Evolutionary conservation across 257 asterid genomes (phyloP), one percentile per base, ranked within the genome.

Genomic region (Solanum dulcamara): DNA sequence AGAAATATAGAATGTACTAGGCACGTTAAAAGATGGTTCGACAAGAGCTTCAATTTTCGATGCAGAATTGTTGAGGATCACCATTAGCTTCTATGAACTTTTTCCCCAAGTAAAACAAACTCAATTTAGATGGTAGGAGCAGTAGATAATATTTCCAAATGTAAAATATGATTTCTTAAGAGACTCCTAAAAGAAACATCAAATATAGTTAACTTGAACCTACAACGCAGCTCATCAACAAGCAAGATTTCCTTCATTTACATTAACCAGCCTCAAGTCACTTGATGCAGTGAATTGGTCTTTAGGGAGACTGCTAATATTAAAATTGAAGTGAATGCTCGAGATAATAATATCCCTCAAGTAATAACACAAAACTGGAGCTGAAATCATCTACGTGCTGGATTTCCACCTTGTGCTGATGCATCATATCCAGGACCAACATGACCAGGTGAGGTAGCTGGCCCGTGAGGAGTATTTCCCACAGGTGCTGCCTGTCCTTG

Each of bases 401-500:
- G 88, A 75, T 93, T 91, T 84, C 91, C 96, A 64, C 97, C 93
- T 80, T 88, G 90, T 26, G 89, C 62, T 28, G 83, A 85, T 9
- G 83, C 83, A 82, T 93, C 97, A 81, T 90, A 88, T 40, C 92
- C 97, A 18, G 87, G 81, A 84, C 87, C 94, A 26, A 86, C 89
- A 80, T 87, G 88, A 71, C 86, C 59, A 53, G 89, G 88, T 6
- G 92, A 93, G 26, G 92, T 68, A 70, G 94, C 85, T 51, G 92
- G 89, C 10, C 85, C 89, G 86, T 90, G 89, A 64, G 88, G 84
- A 26, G 84, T 71, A 86, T 88, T 91, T 30, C 88, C 88, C 32
- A 55, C 14, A 44, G 90, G 79, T 88, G 89, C 89, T 26, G 81
- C 89, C 85, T 83, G 97, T 57, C 93, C 97, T 86, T 91, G 95